Evolutionary conservation across 768 basidiomycete species (phyloP).

Genomic region (Phaeolepiota aurea): DNA sequence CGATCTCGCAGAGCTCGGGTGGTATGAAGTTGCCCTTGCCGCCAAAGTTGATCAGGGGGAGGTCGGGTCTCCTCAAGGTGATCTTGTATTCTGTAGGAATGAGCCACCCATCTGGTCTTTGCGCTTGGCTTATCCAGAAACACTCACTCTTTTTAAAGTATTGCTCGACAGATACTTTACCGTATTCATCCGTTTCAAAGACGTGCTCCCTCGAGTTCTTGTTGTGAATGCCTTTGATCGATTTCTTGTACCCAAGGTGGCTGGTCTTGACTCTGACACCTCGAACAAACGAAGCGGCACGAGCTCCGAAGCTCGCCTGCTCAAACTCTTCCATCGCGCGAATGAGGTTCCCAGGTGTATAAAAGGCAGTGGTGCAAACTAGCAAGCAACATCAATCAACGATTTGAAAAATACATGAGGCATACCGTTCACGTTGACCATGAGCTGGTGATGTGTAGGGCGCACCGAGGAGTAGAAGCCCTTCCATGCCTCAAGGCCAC

Average conservation of each 20-base stretch:
- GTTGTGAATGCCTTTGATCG: slow-evolving; percentile 47
- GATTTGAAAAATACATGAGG: neutral
- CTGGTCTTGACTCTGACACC: slow-evolving; percentile 57
- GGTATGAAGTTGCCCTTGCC: slow-evolving; percentile 48
- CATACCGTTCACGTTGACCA: slow-evolving; percentile 56
- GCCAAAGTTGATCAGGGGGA: slow-evolving; percentile 56
- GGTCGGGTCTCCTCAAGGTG: slow-evolving; percentile 34
- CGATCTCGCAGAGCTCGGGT: slow-evolving; percentile 66
- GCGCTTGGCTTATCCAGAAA: too few species aligned
- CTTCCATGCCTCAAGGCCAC: slow-evolving; percentile 45
- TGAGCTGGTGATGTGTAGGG: slow-evolving; percentile 44
- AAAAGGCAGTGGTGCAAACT: slow-evolving; percentile 57
- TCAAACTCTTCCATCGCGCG: slow-evolving; percentile 49
- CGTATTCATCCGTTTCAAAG: slow-evolving; percentile 53
- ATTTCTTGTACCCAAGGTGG: slow-evolving; percentile 72
- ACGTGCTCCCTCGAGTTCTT: slow-evolving; percentile 36
- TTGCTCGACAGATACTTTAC: slow-evolving; percentile 47
- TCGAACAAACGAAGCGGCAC: slow-evolving; percentile 51
- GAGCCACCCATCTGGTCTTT: too few species aligned
- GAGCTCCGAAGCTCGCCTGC: slow-evolving; percentile 49
- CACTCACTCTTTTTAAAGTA: slow-evolving; percentile 65
- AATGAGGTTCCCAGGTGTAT: slow-evolving; percentile 56
- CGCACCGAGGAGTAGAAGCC: slow-evolving; percentile 58
- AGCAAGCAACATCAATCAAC: too few species aligned
- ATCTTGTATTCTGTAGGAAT: slow-evolving; percentile 61